Evolutionary conservation across 1,284 basidiomycete species (phyloP).

Genomic region (Apiotrichum montevideense): DNA sequence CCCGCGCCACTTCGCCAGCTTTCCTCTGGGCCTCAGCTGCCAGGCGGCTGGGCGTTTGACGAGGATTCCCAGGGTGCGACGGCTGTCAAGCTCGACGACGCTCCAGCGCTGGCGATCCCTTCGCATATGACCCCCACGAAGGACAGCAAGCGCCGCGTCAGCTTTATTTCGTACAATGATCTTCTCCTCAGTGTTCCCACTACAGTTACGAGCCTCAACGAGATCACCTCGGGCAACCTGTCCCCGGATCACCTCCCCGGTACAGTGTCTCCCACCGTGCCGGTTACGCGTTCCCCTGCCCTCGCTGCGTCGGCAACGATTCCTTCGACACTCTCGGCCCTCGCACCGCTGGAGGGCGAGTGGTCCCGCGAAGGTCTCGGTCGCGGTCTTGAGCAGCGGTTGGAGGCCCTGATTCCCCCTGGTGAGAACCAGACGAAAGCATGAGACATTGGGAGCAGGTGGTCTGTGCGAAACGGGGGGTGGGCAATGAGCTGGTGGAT

Average conservation of each 20-base stretch:
- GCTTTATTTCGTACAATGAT: conserved; percentile 79
- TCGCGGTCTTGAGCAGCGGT: conserved; percentile 67
- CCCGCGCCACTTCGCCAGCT: conserved; percentile 31
- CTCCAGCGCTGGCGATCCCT: conserved; percentile 39
- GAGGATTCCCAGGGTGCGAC: conserved; percentile 10
- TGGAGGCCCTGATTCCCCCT: conserved; percentile 51
- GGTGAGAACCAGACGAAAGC: conserved; percentile 3
- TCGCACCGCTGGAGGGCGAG: conserved; percentile 54
- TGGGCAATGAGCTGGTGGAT: no score
- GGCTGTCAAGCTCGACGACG: background rate
- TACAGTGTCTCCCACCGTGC: conserved; percentile 34
- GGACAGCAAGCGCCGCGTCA: conserved; percentile 55
- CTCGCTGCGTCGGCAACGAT: conserved; percentile 11
- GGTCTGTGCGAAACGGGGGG: no score
- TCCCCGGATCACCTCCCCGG: conserved; percentile 46
- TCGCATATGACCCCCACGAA: conserved; percentile 52
- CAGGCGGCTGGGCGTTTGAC: conserved; percentile 39
- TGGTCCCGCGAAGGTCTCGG: conserved; percentile 78
- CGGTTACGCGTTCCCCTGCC: conserved; percentile 48
- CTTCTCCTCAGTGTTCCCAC: conserved; percentile 68
- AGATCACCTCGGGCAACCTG: conserved; percentile 55
- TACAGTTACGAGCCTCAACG: conserved; percentile 61
- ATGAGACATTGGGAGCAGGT: background rate
- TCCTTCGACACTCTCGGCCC: background rate
- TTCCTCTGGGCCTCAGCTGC: conserved; percentile 35